Evolutionary conservation across 176 grass and related monocot species (phyloP).

Genomic region (Lolium rigidum): DNA sequence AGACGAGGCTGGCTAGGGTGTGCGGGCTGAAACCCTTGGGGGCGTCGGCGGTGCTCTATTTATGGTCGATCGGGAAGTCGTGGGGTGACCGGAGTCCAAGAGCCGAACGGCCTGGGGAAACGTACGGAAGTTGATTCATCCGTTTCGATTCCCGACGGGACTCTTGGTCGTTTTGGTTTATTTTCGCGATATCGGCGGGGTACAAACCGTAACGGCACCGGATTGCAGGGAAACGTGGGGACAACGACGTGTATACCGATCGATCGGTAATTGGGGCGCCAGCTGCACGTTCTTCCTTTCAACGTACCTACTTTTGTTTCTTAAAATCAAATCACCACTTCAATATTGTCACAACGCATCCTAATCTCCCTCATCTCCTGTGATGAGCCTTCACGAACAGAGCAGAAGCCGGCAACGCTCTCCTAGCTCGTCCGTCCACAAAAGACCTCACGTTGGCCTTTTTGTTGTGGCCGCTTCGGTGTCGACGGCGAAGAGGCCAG

Average conservation of each 20-base stretch:
- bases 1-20: background rate
- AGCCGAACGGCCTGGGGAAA: background rate
- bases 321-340: too few relatives aligned
- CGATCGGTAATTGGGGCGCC: background rate
- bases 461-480: too few relatives aligned
- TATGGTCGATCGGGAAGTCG: background rate
- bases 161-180: too few relatives aligned
- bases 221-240: background rate
- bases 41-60: background rate
- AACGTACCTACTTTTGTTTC: too few relatives aligned
- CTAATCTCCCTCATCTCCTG: too few relatives aligned
- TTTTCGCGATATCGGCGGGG: background rate
- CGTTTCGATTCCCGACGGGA: too few relatives aligned
- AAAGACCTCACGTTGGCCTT: too few relatives aligned
- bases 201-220: background rate
- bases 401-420: too few relatives aligned
- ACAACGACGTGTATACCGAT: background rate
- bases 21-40: background rate
- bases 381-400: too few relatives aligned
- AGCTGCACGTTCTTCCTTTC: background rate
- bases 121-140: background rate
- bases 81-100: conserved; percentile 8
- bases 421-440: too few relatives aligned
- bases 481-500: too few relatives aligned
- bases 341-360: too few relatives aligned